A percentile compares a stretch with the other conserved stretches of the same genome.
Evolutionary conservation across 805 yeast genomes (phyloP).

Genomic region (Saturnispora kantuleensis): DNA sequence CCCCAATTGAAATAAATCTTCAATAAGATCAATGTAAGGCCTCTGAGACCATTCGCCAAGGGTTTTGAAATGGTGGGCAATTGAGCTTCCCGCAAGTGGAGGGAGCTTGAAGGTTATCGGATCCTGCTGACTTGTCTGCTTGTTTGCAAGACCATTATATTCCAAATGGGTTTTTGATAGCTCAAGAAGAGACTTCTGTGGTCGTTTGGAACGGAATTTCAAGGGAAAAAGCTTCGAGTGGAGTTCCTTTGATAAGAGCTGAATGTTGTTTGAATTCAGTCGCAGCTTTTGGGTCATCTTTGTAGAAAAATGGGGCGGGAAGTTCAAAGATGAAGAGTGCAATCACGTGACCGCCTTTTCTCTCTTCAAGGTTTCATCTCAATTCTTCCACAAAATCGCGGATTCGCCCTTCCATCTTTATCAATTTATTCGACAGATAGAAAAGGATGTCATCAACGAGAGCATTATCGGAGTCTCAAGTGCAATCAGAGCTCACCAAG

Average conservation of each 20-base stretch:
- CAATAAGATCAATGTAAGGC: constrained; percentile 48
- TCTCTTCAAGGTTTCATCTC: too few species aligned
- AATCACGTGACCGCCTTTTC: background rate
- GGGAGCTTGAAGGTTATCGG: constrained; percentile 64
- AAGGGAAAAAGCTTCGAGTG: constrained; percentile 43
- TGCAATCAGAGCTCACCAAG: constrained; percentile 88
- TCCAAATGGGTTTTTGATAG: constrained; percentile 43
- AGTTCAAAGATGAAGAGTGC: background rate
- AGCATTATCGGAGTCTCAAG: constrained; percentile 47
- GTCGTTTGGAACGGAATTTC: constrained; percentile 19
- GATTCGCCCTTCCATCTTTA: background rate
- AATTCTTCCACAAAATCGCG: background rate
- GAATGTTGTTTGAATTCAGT: constrained; percentile 71
- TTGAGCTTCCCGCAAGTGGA: constrained; percentile 51
- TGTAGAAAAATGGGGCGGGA: background rate
- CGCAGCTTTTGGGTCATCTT: background rate
- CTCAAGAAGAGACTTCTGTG: constrained; percentile 27
- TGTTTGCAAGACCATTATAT: constrained; percentile 62
- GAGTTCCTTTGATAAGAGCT: constrained; percentile 51
- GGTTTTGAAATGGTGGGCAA: constrained; percentile 80
- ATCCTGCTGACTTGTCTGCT: constrained; percentile 49
- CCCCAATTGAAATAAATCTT: constrained; percentile 31
- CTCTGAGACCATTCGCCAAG: constrained; percentile 51
- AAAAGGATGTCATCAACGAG: constrained; percentile 25
- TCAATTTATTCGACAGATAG: background rate